Conservation (phyloP, 2,329 filamentous ascomycete species). For the Elsinoe batatas region DNA sequence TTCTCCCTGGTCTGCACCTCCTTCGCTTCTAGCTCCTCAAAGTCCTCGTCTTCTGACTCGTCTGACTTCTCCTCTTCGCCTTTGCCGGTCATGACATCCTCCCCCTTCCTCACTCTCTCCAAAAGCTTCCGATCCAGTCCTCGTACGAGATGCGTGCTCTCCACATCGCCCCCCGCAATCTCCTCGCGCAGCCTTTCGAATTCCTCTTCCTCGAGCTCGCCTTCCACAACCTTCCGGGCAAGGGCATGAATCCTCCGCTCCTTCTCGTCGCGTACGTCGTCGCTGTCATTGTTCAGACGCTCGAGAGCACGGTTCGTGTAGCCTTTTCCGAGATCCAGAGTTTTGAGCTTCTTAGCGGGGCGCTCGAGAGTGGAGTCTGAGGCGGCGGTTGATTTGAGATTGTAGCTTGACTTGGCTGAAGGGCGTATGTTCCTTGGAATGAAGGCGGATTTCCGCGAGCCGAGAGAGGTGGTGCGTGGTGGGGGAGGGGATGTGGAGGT, state of each 20-base stretch:
- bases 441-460: conserved; percentile 26
- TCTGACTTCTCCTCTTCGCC: conserved; percentile 33
- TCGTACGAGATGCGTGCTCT: conserved; percentile 79
- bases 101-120: conserved; percentile 57
- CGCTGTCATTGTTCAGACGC: conserved; percentile 40
- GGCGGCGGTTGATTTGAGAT: conserved; percentile 61
- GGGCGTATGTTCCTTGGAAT: conserved; percentile 65
- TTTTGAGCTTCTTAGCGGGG: conserved; percentile 58
- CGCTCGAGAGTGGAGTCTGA: conserved; percentile 67
- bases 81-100: conserved; percentile 39
- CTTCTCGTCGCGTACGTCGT: conserved; percentile 42
- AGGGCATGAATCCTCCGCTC: conserved; percentile 63
- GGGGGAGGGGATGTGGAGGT: conserved; percentile 29
- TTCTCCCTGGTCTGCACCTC: conserved; percentile 59
- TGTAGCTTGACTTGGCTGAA: conserved; percentile 25
- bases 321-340: conserved; percentile 63
- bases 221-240: conserved; percentile 71
- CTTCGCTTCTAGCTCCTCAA: conserved; percentile 50
- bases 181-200: conserved; percentile 67
- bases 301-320: conserved; percentile 74
- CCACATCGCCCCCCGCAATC: conserved; percentile 71
- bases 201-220: conserved; percentile 69
- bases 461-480: conserved; percentile 27
- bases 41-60: conserved; percentile 34
- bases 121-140: conserved; percentile 79